Percentiles rank a stretch among this genome's conserved stretches.
These are phyloP conservation scores for Piper betle DNA, from an alignment of 164 flowering plant genomes.

Conservation along the genomic window DNA sequence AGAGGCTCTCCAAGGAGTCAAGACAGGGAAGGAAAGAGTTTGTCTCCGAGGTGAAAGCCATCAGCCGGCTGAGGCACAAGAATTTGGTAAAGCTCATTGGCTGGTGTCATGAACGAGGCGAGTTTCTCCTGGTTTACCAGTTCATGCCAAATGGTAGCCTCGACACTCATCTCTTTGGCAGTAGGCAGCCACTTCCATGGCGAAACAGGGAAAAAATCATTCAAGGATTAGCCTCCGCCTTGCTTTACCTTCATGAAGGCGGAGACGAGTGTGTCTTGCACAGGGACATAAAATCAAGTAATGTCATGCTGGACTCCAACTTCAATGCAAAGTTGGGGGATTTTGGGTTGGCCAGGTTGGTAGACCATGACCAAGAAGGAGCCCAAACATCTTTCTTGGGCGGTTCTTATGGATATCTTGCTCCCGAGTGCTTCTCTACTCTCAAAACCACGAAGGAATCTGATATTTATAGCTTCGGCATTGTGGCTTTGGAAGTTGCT, in stretches of 20 bases:
- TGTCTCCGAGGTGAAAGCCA: constrained; percentile 43
- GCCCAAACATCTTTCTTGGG: constrained; percentile 72
- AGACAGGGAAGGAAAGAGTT: constrained; percentile 40
- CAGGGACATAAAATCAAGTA: constrained; percentile 45
- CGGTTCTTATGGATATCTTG: constrained; percentile 87
- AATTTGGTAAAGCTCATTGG: constrained; percentile 49
- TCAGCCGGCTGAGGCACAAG: constrained; percentile 41
- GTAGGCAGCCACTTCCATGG: not conserved
- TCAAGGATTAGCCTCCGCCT: constrained; percentile 7
- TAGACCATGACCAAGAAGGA: constrained; percentile 52
- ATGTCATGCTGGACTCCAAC: constrained; percentile 29
- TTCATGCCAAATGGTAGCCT: constrained; percentile 56
- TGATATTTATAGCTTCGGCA: constrained; percentile 81
- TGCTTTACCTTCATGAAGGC: constrained; percentile 30
- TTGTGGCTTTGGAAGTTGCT: constrained; percentile 75
- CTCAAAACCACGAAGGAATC: constrained; percentile 73
- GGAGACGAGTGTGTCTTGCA: constrained; percentile 46
- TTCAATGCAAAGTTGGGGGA: constrained; percentile 38
- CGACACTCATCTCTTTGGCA: constrained; percentile 27
- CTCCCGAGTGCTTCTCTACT: constrained; percentile 66
- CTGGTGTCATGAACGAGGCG: constrained; percentile 45
- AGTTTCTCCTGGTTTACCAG: constrained; percentile 45
- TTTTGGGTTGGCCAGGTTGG: constrained; percentile 62
- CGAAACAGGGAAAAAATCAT: constrained; percentile 2
- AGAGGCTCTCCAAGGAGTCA: constrained; percentile 25